phyloP scores from a whole-genome alignment of 805 yeast genomes.

The Nakazawaea ambrosiae region DNA sequence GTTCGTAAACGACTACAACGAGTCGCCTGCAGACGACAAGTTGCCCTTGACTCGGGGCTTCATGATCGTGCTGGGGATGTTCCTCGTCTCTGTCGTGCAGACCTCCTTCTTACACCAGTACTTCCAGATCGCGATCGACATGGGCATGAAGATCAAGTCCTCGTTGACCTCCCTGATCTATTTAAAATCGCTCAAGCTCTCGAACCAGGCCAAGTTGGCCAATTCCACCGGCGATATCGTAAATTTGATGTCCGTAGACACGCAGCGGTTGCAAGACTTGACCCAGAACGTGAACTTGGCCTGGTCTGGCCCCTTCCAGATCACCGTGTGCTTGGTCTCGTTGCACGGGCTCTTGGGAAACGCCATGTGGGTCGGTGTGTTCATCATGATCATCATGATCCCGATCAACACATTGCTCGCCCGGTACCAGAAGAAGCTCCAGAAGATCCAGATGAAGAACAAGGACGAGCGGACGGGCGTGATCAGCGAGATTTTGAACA shows the following conservation, averaged over 20 bases:
- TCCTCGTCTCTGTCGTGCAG: slow-evolving; percentile 67
- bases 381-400: slow-evolving; percentile 67
- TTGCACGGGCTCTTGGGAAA: slow-evolving; percentile 70
- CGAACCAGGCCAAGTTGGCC: slow-evolving; percentile 63
- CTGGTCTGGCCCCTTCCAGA: slow-evolving; percentile 94
- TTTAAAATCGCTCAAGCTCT: slow-evolving; percentile 58
- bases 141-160: slow-evolving; percentile 72
- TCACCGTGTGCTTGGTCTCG: slow-evolving; percentile 65
- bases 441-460: slow-evolving; percentile 78
- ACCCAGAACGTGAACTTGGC: slow-evolving; percentile 70
- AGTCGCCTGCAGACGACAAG: slow-evolving; percentile 27
- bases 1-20: slow-evolving; percentile 46
- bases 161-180: slow-evolving; percentile 63
- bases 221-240: slow-evolving; percentile 90
- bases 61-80: slow-evolving; percentile 72
- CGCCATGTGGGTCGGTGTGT: slow-evolving; percentile 96
- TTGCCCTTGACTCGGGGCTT: slow-evolving; percentile 68
- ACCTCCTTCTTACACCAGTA: slow-evolving; percentile 75
- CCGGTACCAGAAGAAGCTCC: slow-evolving; percentile 60
- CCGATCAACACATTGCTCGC: slow-evolving; percentile 74
- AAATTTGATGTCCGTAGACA: slow-evolving; percentile 90
- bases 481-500: slow-evolving; percentile 81
- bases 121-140: slow-evolving; percentile 64
- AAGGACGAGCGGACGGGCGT: slow-evolving; percentile 91
- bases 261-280: slow-evolving; percentile 80